A percentile compares a stretch with the other conserved stretches of the same genome.
These are phyloP conservation scores for Clitoria ternatea DNA, from an alignment of 306 rosid species.

Conservation along the genomic window DNA sequence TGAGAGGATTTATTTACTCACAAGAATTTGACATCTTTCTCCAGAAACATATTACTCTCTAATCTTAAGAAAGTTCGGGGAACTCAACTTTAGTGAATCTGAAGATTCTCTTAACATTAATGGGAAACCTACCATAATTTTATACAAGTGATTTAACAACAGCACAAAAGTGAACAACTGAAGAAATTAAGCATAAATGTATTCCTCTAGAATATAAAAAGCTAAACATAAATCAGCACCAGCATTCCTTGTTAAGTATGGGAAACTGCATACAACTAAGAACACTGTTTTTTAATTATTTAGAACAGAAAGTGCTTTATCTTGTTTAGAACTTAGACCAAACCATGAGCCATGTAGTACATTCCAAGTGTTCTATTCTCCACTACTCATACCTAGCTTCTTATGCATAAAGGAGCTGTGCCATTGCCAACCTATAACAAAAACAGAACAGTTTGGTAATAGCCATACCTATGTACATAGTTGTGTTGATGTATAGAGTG, in stretches of 20 bases:
- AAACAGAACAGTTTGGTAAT: conserved; percentile 5
- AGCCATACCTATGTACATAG: conserved; percentile 81
- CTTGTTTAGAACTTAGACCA: conserved; percentile 11
- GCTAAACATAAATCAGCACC: conserved; percentile 3
- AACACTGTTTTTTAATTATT: background rate
- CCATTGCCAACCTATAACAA: background rate
- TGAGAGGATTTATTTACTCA: background rate
- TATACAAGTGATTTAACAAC: conserved; percentile 8
- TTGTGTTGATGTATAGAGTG: conserved; percentile 95
- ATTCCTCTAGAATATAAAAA: conserved; percentile 13
- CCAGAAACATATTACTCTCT: background rate
- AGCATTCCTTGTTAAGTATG: background rate
- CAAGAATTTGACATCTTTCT: conserved; percentile 14
- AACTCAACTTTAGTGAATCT: background rate
- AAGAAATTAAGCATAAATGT: background rate
- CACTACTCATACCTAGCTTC: background rate
- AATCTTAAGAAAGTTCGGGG: background rate
- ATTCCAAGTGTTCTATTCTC: conserved; percentile 21
- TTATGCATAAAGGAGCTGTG: conserved; percentile 17
- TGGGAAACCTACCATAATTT: conserved; percentile 9
- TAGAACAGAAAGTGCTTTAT: background rate
- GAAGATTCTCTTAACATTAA: background rate
- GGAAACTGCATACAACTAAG: conserved; percentile 7
- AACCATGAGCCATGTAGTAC: conserved; percentile 4
- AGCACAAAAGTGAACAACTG: background rate